Percentiles rank a stretch among this genome's conserved stretches.
Conservation (phyloP, 495 filamentous ascomycete species). For the Cryomyces minteri region DNA sequence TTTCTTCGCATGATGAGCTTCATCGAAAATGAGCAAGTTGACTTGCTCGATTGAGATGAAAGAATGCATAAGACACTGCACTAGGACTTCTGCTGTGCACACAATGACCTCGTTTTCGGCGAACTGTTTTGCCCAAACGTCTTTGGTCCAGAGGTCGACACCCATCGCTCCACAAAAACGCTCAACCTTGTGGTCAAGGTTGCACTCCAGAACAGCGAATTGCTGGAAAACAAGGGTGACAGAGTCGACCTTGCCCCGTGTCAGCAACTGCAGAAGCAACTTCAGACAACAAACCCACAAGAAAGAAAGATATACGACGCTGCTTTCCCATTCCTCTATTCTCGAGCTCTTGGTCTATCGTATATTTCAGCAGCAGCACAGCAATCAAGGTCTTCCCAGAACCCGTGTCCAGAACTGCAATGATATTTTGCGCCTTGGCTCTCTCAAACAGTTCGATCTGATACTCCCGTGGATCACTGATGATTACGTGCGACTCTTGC, state of each 20-base stretch:
- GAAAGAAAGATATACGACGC: constrained; percentile 61
- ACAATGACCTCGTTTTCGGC: constrained; percentile 71
- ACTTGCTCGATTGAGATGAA: constrained; percentile 70
- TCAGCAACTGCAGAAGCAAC: background rate
- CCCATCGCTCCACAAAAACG: constrained; percentile 61
- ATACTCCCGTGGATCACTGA: constrained; percentile 68
- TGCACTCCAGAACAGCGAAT: constrained; percentile 60
- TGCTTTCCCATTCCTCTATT: constrained; percentile 39
- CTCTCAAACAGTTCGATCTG: constrained; percentile 84
- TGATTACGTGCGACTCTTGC: constrained; percentile 30
- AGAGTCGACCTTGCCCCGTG: constrained; percentile 45
- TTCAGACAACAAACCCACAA: constrained; percentile 29
- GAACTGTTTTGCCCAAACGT: constrained; percentile 51
- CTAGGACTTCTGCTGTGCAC: constrained; percentile 78
- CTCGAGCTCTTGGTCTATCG: constrained; percentile 61
- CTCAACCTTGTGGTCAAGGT: constrained; percentile 67
- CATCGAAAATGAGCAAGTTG: constrained; percentile 88
- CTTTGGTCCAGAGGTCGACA: constrained; percentile 42
- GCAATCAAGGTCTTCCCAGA: constrained; percentile 97
- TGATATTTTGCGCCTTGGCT: constrained; percentile 73
- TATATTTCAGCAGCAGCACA: constrained; percentile 63
- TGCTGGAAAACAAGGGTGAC: constrained; percentile 89
- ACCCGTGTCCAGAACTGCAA: constrained; percentile 92
- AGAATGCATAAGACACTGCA: constrained; percentile 58
- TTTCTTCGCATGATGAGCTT: constrained; percentile 94